Evolutionary conservation across 768 basidiomycete species (phyloP).

Genomic region (Trametes coccinea): DNA sequence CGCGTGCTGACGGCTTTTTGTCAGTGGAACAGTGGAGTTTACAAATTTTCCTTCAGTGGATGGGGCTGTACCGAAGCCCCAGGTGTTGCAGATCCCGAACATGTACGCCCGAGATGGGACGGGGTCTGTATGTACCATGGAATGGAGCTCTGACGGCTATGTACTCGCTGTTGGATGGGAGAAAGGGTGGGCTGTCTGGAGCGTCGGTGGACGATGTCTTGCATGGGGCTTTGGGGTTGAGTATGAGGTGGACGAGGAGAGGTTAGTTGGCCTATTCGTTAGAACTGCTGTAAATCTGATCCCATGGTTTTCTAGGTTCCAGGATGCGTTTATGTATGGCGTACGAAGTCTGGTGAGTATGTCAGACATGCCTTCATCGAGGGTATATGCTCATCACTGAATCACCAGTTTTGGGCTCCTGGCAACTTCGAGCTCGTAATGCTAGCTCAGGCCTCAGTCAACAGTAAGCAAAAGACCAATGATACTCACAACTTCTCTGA

Average conservation of each 20-base stretch:
- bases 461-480: constrained; percentile 41
- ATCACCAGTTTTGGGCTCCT: constrained; percentile 82
- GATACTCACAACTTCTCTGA: background rate
- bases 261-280: constrained; percentile 31
- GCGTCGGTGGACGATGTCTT: constrained; percentile 84
- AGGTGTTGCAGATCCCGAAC: constrained; percentile 63
- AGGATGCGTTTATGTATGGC: constrained; percentile 86
- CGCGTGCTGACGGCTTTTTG: background rate
- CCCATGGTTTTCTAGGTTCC: constrained; percentile 44
- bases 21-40: constrained; percentile 66
- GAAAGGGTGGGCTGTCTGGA: constrained; percentile 88
- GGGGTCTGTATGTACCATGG: constrained; percentile 66
- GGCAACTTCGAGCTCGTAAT: constrained; percentile 89
- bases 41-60: constrained; percentile 68
- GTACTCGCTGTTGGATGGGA: constrained; percentile 92
- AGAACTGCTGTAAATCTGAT: background rate
- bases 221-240: constrained; percentile 76
- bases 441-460: constrained; percentile 55
- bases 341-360: constrained; percentile 65
- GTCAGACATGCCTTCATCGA: too few species aligned
- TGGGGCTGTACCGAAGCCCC: constrained; percentile 56
- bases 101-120: constrained; percentile 52
- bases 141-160: constrained; percentile 97
- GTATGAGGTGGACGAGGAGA: constrained; percentile 56
- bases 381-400: background rate